These are phyloP conservation scores for Fomitopsis schrenkii DNA, from an alignment of 1,284 basidiomycete species.

Conservation along the genomic window DNA sequence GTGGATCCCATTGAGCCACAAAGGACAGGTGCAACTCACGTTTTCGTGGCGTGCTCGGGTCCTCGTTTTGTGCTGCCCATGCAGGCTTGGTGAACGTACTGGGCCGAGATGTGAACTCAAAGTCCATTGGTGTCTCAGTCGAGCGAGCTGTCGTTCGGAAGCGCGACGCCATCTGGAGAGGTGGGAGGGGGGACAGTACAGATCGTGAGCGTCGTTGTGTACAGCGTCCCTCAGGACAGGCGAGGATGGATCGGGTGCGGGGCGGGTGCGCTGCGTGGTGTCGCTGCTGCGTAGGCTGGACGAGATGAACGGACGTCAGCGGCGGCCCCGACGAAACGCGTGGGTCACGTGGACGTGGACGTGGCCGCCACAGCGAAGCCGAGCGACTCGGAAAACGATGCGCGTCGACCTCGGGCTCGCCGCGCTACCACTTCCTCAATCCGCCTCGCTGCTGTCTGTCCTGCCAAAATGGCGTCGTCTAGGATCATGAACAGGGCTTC, in stretches of 20 bases:
- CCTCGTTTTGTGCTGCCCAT: constrained; percentile 46
- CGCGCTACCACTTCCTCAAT: background rate
- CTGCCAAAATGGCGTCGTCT: background rate
- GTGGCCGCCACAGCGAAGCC: constrained; percentile 2
- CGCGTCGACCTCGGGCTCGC: background rate
- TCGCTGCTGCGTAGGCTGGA: background rate
- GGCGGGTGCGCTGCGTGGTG: background rate
- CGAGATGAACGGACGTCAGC: background rate
- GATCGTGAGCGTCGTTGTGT: background rate
- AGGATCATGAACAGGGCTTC: constrained; percentile 10
- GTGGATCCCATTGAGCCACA: background rate
- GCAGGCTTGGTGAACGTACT: constrained; percentile 47
- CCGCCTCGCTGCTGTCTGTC: background rate
- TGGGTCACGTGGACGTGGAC: constrained; percentile 26
- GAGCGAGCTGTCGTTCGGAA: constrained; percentile 31
- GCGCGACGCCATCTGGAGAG: constrained; percentile 11
- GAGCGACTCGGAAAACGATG: background rate
- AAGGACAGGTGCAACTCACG: constrained; percentile 39
- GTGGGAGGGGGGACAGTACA: background rate
- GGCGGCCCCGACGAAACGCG: constrained; percentile 15
- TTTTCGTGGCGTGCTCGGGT: constrained; percentile 55
- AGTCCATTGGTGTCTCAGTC: constrained; percentile 82
- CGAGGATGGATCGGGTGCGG: background rate
- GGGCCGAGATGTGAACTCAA: constrained; percentile 57
- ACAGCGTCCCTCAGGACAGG: background rate